These are phyloP conservation scores for Parsonsia alboflavescens DNA, from an alignment of 257 asterid species.

Conservation along the genomic window DNA sequence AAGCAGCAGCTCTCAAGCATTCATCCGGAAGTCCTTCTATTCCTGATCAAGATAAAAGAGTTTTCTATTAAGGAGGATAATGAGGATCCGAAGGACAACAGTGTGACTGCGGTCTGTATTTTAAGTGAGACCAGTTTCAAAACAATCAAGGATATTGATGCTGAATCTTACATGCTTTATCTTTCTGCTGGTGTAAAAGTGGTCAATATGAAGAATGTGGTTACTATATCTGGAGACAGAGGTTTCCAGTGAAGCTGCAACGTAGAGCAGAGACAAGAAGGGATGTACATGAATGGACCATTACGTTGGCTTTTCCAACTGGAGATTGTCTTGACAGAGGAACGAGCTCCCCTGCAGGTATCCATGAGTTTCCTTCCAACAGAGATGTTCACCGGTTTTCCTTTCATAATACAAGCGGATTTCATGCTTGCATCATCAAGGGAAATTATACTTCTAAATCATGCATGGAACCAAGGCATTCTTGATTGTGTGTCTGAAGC, in stretches of 20 bases:
- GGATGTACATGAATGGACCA: slow-evolving; percentile 37
- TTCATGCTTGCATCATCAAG: slow-evolving; percentile 35
- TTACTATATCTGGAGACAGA: slow-evolving; percentile 36
- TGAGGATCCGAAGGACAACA: slow-evolving; percentile 23
- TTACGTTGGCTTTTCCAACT: slow-evolving; percentile 31
- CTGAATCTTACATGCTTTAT: slow-evolving; percentile 30
- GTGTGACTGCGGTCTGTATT: slow-evolving; percentile 1
- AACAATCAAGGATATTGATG: slow-evolving; percentile 29
- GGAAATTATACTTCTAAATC: slow-evolving; percentile 31
- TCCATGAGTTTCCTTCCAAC: slow-evolving; percentile 36
- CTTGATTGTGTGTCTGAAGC: slow-evolving; percentile 30
- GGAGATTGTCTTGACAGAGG: slow-evolving; percentile 35
- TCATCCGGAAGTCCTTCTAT: slow-evolving; percentile 33
- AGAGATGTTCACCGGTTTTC: slow-evolving; percentile 33
- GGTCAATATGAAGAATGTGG: slow-evolving; percentile 22
- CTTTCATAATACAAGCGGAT: slow-evolving; percentile 34
- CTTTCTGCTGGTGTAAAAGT: slow-evolving; percentile 27
- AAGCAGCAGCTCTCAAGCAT: slow-evolving; percentile 31
- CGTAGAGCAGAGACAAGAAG: slow-evolving; percentile 26
- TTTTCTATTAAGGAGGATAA: slow-evolving; percentile 31
- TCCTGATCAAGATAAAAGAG: slow-evolving; percentile 31
- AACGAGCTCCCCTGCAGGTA: slow-evolving; percentile 26
- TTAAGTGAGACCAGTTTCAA: slow-evolving; percentile 29
- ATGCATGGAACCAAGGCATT: slow-evolving; percentile 33
- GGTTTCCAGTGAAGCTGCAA: slow-evolving; percentile 28